Evolutionary conservation across 139 green algal genomes (phyloP).

Genomic region (Chlamydomonas sp.): DNA sequence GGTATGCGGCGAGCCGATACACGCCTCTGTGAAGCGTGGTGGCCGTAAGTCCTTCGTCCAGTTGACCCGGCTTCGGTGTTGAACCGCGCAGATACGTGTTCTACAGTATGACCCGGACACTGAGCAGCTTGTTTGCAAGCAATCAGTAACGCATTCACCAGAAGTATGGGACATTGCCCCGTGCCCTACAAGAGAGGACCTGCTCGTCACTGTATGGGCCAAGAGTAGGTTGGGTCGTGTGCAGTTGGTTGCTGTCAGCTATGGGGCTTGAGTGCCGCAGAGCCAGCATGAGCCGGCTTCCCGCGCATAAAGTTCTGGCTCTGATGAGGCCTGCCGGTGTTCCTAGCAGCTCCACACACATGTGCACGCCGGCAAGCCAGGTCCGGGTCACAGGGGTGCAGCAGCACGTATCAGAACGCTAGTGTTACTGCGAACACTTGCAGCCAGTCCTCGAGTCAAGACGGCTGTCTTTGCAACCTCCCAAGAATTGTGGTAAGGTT

Average conservation of each 20-base stretch:
- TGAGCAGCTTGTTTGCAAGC: conserved; percentile 55
- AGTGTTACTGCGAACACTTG: too few relatives aligned
- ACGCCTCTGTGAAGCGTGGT: not conserved
- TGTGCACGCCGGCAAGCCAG: too few relatives aligned
- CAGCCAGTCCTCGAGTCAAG: too few relatives aligned
- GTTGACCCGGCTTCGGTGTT: not conserved
- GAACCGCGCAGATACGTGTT: conserved; percentile 60
- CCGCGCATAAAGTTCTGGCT: not conserved
- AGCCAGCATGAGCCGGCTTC: not conserved
- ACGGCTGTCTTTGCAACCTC: not conserved
- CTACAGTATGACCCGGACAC: conserved; percentile 77
- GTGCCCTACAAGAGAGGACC: conserved; percentile 35
- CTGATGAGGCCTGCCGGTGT: too few relatives aligned
- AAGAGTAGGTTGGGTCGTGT: conserved; percentile 49
- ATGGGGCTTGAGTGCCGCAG: not conserved
- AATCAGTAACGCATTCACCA: conserved; percentile 54
- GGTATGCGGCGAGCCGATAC: conserved; percentile 37
- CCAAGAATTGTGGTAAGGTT: not conserved
- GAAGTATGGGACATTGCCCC: conserved; percentile 80
- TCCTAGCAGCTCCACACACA: too few relatives aligned
- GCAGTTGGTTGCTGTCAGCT: not conserved
- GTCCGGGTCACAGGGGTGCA: too few relatives aligned
- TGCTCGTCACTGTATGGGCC: conserved; percentile 71
- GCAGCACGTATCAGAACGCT: too few relatives aligned
- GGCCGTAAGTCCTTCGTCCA: not conserved